A percentile compares a stretch with the other conserved stretches of the same genome.
These are phyloP conservation scores for Entoloma clypeatum DNA, from an alignment of 1,284 basidiomycete species.

Conservation along the genomic window DNA sequence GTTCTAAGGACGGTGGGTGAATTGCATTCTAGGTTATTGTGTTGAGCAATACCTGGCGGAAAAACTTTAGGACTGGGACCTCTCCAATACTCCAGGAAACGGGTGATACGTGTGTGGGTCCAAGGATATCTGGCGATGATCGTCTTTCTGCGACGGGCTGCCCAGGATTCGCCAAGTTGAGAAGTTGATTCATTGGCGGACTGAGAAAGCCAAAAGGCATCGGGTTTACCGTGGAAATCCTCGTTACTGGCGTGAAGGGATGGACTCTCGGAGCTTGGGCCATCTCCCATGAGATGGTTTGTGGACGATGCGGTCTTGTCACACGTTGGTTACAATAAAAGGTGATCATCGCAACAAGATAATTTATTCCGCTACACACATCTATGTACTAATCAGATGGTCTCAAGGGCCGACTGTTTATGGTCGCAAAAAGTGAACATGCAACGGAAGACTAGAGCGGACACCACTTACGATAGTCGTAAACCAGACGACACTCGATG, in stretches of 20 bases:
- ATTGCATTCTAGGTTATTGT: slow-evolving; percentile 4
- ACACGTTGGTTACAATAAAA: too few species aligned
- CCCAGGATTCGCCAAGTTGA: slow-evolving; percentile 15
- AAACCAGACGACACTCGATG: slow-evolving; percentile 56
- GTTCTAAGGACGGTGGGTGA: slow-evolving; percentile 37
- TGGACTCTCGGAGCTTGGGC: too few species aligned
- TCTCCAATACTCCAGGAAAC: slow-evolving; percentile 39
- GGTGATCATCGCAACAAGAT: too few species aligned
- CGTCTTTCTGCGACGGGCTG: slow-evolving; percentile 13
- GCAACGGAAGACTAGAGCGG: not conserved
- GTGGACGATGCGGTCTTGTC: too few species aligned
- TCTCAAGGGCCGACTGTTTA: slow-evolving; percentile 9
- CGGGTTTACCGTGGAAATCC: too few species aligned
- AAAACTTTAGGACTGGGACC: slow-evolving; percentile 61
- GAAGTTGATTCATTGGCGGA: too few species aligned
- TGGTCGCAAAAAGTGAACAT: not conserved
- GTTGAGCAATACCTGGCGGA: slow-evolving; percentile 44
- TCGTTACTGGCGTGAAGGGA: too few species aligned
- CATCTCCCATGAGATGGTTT: too few species aligned
- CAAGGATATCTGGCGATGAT: slow-evolving; percentile 22
- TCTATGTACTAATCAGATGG: too few species aligned
- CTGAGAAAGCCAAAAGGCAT: too few species aligned
- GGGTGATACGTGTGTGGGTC: slow-evolving; percentile 18
- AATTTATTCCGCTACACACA: too few species aligned
- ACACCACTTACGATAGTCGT: slow-evolving; percentile 51